Base-by-base conservation (phyloP, 2,329 filamentous ascomycete genomes). In the Trichoderma aggressivum region DNA sequence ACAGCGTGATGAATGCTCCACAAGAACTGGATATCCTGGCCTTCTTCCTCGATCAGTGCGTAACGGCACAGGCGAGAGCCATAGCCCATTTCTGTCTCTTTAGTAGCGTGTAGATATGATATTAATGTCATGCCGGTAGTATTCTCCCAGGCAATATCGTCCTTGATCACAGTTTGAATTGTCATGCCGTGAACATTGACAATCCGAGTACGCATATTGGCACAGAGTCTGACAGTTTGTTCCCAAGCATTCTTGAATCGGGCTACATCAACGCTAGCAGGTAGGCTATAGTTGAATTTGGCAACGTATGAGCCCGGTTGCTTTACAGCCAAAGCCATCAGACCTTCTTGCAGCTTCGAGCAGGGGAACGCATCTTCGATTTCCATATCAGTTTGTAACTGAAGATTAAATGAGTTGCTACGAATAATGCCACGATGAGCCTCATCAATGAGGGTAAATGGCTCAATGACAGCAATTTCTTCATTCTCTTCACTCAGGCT, bases 271-370 rank as follows among this genome's bases (percentile, higher is more conserved):
- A 77, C 43, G 14, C 75, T 21, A 1, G 36, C 53, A 0, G 74
- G 60, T 3, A 79, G 73, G 28, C 71, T 67, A 34, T 77, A 72
- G 18, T 74, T 75, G 34, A 77, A 75, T 60, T 77, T 75, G 3
- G 79, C 77, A n/a, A 82, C 75, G 55, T 83, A 83, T 0, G 78
- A 78, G 1, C 79, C 80, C 3, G 73, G 56, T 8, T 78, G 75
- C 34, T 77, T 76, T 47, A 74, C 75, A 2, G 80, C 76, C 2
- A 82, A 73, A 1, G 80, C 77, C 73, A 76, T 75, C 12, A 75
- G 56, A 28, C 75, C 75, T 7, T 72, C 71, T 1, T 75, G 75
- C 14, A 76, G 70, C 24, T 74, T 71, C 2, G 72, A 74, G 26
- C 74, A 74, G 7, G 74, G 74, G 12, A 73, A 75, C 26, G 74